A percentile compares a stretch with the other conserved stretches of the same genome.
phyloP scores from a whole-genome alignment of 2,329 filamentous ascomycete genomes.

The Akanthomyces lecanii region DNA sequence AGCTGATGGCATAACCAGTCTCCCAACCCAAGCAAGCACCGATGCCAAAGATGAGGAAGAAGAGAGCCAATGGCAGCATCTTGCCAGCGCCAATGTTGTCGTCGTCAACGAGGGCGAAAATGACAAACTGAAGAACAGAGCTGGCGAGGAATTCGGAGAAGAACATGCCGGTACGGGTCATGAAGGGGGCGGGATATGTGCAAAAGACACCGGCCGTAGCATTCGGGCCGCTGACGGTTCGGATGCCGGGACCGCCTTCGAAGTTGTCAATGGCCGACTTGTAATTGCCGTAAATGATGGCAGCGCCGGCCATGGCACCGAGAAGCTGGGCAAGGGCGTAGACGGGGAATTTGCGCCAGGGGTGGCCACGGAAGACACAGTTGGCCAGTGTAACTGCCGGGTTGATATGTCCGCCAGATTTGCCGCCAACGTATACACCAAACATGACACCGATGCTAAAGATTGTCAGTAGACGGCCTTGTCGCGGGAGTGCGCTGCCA shows the following conservation, averaged over 20 bases:
- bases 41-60: constrained; percentile 71
- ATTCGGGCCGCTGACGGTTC: constrained; percentile 56
- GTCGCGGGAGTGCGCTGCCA: background rate
- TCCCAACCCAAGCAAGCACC: constrained; percentile 72
- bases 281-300: constrained; percentile 60
- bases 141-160: constrained; percentile 69
- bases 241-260: constrained; percentile 56
- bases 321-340: constrained; percentile 63
- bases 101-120: constrained; percentile 63
- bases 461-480: constrained; percentile 7
- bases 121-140: constrained; percentile 64
- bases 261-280: constrained; percentile 59
- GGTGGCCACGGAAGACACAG: constrained; percentile 63
- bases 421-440: constrained; percentile 61
- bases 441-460: constrained; percentile 62
- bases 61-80: constrained; percentile 55
- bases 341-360: constrained; percentile 66
- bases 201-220: constrained; percentile 68
- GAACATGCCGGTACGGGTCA: constrained; percentile 63
- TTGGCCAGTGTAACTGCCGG: constrained; percentile 68
- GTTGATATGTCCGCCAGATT: constrained; percentile 65
- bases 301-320: constrained; percentile 60
- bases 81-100: constrained; percentile 53
- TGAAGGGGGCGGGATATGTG: constrained; percentile 65
- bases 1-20: constrained; percentile 71